A percentile compares a stretch with the other conserved stretches of the same genome.
Evolutionary conservation across 805 yeast species (phyloP).

Genomic region (Helenozyma baotianmanensis): DNA sequence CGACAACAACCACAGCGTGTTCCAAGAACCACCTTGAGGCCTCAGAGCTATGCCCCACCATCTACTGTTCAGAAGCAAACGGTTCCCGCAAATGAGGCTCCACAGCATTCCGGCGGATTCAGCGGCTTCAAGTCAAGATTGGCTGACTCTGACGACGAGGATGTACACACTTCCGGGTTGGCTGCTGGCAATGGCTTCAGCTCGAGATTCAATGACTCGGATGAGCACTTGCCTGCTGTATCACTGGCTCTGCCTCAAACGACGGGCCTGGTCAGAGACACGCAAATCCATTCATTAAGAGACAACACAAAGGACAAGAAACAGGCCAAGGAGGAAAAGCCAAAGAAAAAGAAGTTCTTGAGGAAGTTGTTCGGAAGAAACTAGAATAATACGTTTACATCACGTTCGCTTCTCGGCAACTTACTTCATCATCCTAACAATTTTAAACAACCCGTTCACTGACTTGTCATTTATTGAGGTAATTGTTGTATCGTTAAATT

Average conservation of each 20-base stretch:
- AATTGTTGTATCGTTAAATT: too few relatives aligned
- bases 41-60: slow-evolving; percentile 1
- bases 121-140: slow-evolving; percentile 48
- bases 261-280: not conserved
- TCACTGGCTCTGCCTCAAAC: not conserved
- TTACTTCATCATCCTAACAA: too few relatives aligned
- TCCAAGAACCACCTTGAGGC: not conserved
- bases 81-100: not conserved
- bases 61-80: not conserved
- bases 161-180: not conserved
- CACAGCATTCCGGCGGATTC: not conserved
- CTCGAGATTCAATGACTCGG: slow-evolving; percentile 28
- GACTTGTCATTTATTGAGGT: too few relatives aligned
- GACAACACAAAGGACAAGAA: slow-evolving; percentile 6
- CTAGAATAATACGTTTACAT: too few relatives aligned
- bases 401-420: too few relatives aligned
- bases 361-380: slow-evolving; percentile 37
- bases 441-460: too few relatives aligned
- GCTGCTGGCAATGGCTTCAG: slow-evolving; percentile 13
- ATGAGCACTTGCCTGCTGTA: slow-evolving; percentile 22
- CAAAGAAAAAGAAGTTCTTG: slow-evolving; percentile 35
- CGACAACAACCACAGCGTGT: slow-evolving; percentile 1
- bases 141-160: slow-evolving; percentile 62
- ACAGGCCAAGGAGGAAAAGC: slow-evolving; percentile 6
- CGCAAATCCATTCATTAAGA: slow-evolving; percentile 4